Evolutionary conservation across 495 filamentous ascomycete genomes (phyloP).

Genomic region (Parmelia sp.): DNA sequence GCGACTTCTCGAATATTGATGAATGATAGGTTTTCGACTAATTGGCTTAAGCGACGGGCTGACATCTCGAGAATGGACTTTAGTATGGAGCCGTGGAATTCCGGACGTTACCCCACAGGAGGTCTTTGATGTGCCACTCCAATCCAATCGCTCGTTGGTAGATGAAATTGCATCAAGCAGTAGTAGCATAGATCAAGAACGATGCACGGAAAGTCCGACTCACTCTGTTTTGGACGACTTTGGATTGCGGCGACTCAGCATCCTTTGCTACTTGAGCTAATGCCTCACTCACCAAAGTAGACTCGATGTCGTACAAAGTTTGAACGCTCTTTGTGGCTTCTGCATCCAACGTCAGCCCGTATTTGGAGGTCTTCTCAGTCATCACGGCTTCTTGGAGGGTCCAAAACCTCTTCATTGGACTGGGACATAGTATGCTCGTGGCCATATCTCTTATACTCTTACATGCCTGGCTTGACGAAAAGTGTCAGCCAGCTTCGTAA

Average conservation of each 20-base stretch:
- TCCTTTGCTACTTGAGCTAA: background rate
- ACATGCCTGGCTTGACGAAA: too few relatives aligned
- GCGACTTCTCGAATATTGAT: background rate
- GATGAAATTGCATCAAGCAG: background rate
- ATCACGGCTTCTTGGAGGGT: too few relatives aligned
- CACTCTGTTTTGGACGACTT: background rate
- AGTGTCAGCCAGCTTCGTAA: too few relatives aligned
- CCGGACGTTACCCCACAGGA: background rate
- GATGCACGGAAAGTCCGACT: background rate
- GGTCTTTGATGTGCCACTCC: background rate
- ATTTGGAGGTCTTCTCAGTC: too few relatives aligned
- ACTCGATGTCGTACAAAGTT: too few relatives aligned
- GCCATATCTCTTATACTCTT: too few relatives aligned
- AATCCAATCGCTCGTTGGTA: background rate
- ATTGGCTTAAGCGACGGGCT: background rate
- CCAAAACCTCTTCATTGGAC: too few relatives aligned
- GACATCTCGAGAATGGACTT: background rate
- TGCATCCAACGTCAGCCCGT: too few relatives aligned
- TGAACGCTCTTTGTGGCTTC: too few relatives aligned
- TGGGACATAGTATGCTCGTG: too few relatives aligned
- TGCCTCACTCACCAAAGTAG: too few relatives aligned
- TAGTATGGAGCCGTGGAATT: background rate
- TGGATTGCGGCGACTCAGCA: background rate
- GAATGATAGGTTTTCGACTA: background rate
- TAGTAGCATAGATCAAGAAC: background rate